Conservation (phyloP, 352 stramenopile species). For the Poterioochromonas sp. region DNA sequence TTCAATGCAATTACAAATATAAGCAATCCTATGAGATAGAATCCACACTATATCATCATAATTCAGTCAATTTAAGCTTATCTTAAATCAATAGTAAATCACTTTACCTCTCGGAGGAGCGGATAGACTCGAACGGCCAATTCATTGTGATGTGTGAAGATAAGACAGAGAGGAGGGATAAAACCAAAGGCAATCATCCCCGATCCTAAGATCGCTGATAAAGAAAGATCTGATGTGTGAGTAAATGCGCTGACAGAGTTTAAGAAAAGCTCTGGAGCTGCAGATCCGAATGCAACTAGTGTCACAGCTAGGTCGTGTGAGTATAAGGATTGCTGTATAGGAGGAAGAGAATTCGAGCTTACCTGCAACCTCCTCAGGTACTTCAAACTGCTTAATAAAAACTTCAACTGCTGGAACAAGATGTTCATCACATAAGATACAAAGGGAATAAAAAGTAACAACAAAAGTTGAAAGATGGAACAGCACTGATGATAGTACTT, state of each 20-base stretch:
- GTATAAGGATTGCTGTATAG: background rate
- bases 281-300: constrained; percentile 24
- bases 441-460: constrained; percentile 6
- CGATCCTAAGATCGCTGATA: constrained; percentile 2
- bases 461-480: background rate
- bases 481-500: too few relatives aligned
- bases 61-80: background rate
- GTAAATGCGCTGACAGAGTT: background rate
- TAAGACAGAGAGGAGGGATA: constrained; percentile 23
- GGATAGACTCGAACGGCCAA: background rate
- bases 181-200: constrained; percentile 28
- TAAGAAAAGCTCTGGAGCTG: constrained; percentile 29
- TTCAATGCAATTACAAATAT: background rate
- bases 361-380: constrained; percentile 26
- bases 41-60: background rate
- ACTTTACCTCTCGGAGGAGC: background rate
- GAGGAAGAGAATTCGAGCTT: background rate
- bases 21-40: constrained; percentile 15
- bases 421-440: constrained; percentile 19
- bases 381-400: constrained; percentile 14
- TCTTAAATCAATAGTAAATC: background rate
- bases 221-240: constrained; percentile 5
- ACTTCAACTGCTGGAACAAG: constrained; percentile 13
- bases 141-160: background rate
- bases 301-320: constrained; percentile 17